A percentile compares a stretch with the other conserved stretches of the same genome.
Conservation (phyloP, 192 early-diverging fungal genomes). For the Dimargaris xerosporica region DNA sequence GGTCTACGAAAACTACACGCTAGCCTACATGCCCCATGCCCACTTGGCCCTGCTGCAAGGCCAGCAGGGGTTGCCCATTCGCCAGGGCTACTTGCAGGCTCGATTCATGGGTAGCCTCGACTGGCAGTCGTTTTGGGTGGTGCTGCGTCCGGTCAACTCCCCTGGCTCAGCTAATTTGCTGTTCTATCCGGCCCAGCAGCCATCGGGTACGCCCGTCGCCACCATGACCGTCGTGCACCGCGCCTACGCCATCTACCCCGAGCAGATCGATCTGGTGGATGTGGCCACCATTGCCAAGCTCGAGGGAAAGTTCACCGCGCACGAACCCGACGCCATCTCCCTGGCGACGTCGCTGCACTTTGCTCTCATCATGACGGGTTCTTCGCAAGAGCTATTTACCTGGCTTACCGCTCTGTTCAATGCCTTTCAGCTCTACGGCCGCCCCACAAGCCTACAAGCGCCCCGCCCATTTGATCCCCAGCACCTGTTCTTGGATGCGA, state of each 20-base stretch:
- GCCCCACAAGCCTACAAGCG: neutral
- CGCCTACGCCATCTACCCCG: constrained; percentile 32
- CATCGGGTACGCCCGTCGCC: constrained; percentile 14
- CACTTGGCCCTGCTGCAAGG: neutral
- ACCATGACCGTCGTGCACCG: constrained; percentile 19
- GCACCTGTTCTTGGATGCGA: neutral
- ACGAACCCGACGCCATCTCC: constrained; percentile 1
- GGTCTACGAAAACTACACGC: constrained; percentile 61
- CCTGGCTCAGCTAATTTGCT: neutral
- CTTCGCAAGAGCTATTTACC: constrained; percentile 4
- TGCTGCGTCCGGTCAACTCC: neutral
- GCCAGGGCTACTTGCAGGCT: constrained; percentile 37
- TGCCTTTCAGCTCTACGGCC: constrained; percentile 6
- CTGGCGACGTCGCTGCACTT: constrained; percentile 5
- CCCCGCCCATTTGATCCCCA: neutral
- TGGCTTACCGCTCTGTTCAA: neutral
- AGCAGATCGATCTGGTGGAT: constrained; percentile 28
- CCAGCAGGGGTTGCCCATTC: neutral
- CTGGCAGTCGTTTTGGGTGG: constrained; percentile 6
- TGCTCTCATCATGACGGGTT: constrained; percentile 2
- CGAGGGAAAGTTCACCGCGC: constrained; percentile 29
- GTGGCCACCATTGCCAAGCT: constrained; percentile 32
- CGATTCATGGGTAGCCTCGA: constrained; percentile 24
- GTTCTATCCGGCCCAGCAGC: neutral
- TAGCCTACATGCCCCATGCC: constrained; percentile 14